A percentile compares a stretch with the other conserved stretches of the same genome.
Evolutionary conservation across 1,284 basidiomycete species (phyloP).

Genomic region (Rhodotorula sp.): DNA sequence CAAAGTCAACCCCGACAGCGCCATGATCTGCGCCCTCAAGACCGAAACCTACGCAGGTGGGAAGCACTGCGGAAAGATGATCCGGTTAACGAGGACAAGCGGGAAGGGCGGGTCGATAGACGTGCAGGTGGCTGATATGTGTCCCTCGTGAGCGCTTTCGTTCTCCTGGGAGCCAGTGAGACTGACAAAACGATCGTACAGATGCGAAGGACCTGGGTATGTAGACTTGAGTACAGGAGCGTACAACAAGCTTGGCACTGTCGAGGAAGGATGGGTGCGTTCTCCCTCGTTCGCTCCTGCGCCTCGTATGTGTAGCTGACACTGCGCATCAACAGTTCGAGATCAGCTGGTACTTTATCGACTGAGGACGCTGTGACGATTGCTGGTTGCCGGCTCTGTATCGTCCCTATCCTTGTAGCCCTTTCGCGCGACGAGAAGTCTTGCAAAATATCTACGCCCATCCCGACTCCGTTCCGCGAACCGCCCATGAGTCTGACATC

Average conservation of each 20-base stretch:
- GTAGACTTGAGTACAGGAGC: conserved; percentile 71
- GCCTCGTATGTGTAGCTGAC: not conserved
- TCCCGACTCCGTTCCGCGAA: too few relatives aligned
- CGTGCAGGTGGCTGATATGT: conserved; percentile 64
- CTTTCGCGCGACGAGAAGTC: not conserved
- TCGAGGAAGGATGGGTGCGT: conserved; percentile 3
- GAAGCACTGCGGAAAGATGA: conserved; percentile 59
- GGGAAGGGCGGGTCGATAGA: conserved; percentile 59
- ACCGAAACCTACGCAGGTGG: conserved; percentile 50
- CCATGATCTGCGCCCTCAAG: conserved; percentile 63
- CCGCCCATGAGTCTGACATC: too few relatives aligned
- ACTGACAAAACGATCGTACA: not conserved
- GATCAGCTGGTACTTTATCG: not conserved
- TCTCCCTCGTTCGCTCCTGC: not conserved
- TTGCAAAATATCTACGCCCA: too few relatives aligned
- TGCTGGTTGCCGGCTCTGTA: too few relatives aligned
- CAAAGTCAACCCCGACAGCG: conserved; percentile 37
- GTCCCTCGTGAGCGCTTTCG: not conserved
- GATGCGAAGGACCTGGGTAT: not conserved
- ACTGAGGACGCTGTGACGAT: too few relatives aligned
- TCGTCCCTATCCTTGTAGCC: not conserved
- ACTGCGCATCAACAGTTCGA: not conserved
- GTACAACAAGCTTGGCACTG: conserved; percentile 52
- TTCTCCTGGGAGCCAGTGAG: too few relatives aligned
- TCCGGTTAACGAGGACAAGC: conserved; percentile 3